Conservation (phyloP, 495 filamentous ascomycete genomes). For the Penicillium macrosclerotiorum region DNA sequence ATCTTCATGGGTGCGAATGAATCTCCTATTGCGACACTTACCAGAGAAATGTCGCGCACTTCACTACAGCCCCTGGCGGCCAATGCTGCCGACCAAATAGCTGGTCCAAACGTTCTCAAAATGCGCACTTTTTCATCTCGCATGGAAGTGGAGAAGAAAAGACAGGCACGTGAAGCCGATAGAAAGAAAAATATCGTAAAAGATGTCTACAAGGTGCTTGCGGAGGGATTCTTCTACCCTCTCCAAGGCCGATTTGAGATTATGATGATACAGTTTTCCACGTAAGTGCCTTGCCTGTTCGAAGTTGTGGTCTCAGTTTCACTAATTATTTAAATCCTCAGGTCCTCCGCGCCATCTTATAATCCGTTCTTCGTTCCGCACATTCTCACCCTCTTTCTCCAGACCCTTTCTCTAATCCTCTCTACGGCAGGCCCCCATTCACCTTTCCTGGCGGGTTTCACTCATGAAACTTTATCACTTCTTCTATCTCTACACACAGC, state of each 20-base stretch:
- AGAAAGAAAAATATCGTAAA: constrained; percentile 61
- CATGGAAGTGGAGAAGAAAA: constrained; percentile 65
- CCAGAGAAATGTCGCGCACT: constrained; percentile 58
- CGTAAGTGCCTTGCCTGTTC: constrained; percentile 24
- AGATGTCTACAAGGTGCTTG: constrained; percentile 70
- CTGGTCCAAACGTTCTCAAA: constrained; percentile 82
- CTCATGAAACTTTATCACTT: constrained; percentile 44
- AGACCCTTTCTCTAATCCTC: constrained; percentile 50
- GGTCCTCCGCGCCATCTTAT: constrained; percentile 35
- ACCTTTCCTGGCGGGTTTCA: constrained; percentile 43
- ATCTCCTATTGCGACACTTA: constrained; percentile 60
- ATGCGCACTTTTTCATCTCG: constrained; percentile 74
- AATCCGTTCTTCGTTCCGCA: constrained; percentile 44
- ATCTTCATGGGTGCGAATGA: constrained; percentile 40
- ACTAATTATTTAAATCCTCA: constrained; percentile 11
- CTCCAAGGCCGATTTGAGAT: constrained; percentile 53
- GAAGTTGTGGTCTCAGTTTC: background rate
- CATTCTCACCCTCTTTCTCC: constrained; percentile 49
- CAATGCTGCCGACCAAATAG: constrained; percentile 59
- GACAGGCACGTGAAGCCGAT: constrained; percentile 45
- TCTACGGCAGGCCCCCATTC: constrained; percentile 49
- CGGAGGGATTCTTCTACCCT: constrained; percentile 78
- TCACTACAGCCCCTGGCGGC: constrained; percentile 81
- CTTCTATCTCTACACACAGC: constrained; percentile 44
- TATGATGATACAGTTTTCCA: constrained; percentile 43